Evolutionary conservation across 306 rosid species (phyloP), one percentile per base, ranked within the genome.

Genomic region (Prosopis cineraria): DNA sequence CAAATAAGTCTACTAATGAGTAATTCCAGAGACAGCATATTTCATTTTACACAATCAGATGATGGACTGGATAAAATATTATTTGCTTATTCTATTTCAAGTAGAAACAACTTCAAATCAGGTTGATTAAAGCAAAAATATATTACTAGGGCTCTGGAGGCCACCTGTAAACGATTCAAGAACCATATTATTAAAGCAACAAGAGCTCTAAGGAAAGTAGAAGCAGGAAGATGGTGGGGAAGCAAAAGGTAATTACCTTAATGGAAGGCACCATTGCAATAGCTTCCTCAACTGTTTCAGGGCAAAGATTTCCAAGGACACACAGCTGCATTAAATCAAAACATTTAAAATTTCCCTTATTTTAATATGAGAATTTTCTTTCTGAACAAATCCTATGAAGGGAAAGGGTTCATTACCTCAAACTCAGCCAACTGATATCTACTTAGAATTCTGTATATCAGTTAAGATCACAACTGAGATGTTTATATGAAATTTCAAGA

Each of bases 281-380:
- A 64, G 98, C 98, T 91, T 95, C 98, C 89, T 95, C 98, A 75
- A 95, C 98, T 66, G 98, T 95, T 88, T 95, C 98, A 7, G 98
- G 98, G 79, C 98, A 95, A 75, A 95, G 98, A 88, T 95, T 95
- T 39, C 98, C 98, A 73, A 95, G 98, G 72, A 95, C 98, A 82
- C 97, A 95, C 31, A 95, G 87, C 98, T 95, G 89, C 88, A 87
- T 60, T 66, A 69, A 24, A 55, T 65, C 63, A 75, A 56, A 78
- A 24, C n/a, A 12, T 65, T 20, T n/a, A 37, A 19, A 50, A 30
- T 29, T 70, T 68, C 63, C 20, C 39, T 43, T 30, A 63, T n/a
- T 59, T 33, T 27, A 7, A 10, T 29, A 44, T 19, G 16, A 72
- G 13, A 79, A 20, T 56, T 37, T 30, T 30, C 43, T 25, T 74